These are phyloP conservation scores for Hondaea fermentalgiana DNA, from an alignment of 108 stramenopile species.

Conservation along the genomic window DNA sequence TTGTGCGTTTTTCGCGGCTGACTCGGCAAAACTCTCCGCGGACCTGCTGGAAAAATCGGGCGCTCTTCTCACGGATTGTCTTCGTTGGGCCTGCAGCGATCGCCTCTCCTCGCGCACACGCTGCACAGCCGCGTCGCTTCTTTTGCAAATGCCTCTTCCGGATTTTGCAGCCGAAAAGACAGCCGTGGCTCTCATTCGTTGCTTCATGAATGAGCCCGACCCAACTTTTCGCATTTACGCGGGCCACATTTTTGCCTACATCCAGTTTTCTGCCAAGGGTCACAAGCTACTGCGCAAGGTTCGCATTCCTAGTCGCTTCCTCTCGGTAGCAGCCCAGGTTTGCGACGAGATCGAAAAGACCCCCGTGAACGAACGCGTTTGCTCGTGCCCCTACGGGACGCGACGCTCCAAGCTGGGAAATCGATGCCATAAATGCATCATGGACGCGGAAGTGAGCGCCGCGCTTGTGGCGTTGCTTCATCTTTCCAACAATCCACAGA, in stretches of 20 bases:
- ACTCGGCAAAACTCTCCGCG: neutral
- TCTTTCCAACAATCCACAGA: neutral
- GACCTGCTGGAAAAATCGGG: neutral
- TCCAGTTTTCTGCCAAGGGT: neutral
- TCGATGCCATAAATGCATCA: neutral
- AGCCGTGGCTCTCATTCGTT: neutral
- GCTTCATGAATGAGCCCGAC: neutral
- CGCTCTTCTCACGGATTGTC: neutral
- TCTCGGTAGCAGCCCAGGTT: neutral
- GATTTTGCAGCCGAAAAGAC: neutral
- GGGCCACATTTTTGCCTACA: neutral
- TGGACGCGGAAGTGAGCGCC: neutral
- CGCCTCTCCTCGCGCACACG: neutral
- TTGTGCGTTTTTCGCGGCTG: neutral
- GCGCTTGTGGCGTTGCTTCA: neutral
- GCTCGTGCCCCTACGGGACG: neutral
- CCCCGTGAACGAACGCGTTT: neutral
- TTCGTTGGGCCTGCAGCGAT: neutral
- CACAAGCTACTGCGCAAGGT: neutral
- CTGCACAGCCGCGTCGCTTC: neutral
- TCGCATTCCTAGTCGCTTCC: neutral
- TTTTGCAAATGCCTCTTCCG: neutral
- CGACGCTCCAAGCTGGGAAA: neutral
- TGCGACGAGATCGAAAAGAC: neutral
- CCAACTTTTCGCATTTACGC: neutral